Evolutionary conservation across 2,329 filamentous ascomycete species (phyloP), one percentile per base, ranked within the genome.

Genomic region (Fusarium oligoseptatum): DNA sequence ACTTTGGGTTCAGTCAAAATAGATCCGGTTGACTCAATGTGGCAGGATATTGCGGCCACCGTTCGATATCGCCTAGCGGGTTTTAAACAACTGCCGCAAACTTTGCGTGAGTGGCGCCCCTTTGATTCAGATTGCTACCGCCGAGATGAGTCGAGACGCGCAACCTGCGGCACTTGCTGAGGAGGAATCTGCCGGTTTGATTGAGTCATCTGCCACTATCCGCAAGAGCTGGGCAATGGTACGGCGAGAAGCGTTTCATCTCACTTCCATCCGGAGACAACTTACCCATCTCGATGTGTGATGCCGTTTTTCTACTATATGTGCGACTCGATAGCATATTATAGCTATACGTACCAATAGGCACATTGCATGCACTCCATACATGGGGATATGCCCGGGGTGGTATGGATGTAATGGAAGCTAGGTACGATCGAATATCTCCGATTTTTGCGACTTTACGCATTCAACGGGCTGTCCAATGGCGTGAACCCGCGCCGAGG

Each of bases 401-500:
- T 43, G 57, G 22, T 60, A 60, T 60, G 57, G 48, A 32, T 52
- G 22, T 36, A 20, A 45, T 45, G 41, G 43, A 32, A 41, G 57
- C 36, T 43, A 36, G 27, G 27, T 17, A 34, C 39, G 58, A 61
- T 61, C 39, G n/a, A 61, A 61, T 61, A 61, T 61, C 58, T 61
- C 58, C 58, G 58, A 61, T 37, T 34, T 32, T 32, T 45, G 24
- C 24, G 41, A 43, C 32, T 37, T 43, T 45, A 15, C 29, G 41
- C 39, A 32, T 55, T 37, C 24, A 15, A 34, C 12, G 14, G 9
- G n/a, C 41, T 34, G 58, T 22, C 57, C 60, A 63, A 63, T 55
- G 20, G 60, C 60, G 22, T 71, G 52, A 52, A 69, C 45, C 41
- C 20, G n/a, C 43, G 58, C 22, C 24, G 58, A 60, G 57, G 48